These are phyloP conservation scores for Xenoacremonium recifei DNA, from an alignment of 2,329 filamentous ascomycete species.

Conservation along the genomic window DNA sequence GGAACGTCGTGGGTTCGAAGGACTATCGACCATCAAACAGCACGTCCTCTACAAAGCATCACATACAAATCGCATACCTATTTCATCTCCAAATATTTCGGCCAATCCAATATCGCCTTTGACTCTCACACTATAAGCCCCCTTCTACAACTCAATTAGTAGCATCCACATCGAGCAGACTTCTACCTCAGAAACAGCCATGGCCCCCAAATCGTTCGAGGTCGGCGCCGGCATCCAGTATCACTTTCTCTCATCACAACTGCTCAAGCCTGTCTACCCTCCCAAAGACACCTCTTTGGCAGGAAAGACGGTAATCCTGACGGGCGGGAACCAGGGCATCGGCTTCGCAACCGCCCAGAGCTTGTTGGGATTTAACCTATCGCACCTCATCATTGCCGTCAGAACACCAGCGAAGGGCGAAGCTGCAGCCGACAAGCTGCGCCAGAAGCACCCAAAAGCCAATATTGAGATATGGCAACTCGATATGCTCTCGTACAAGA, in stretches of 20 bases:
- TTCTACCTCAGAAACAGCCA: slow-evolving; percentile 1
- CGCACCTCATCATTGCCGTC: slow-evolving; percentile 46
- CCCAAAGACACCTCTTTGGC: slow-evolving; percentile 25
- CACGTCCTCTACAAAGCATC: too few relatives aligned
- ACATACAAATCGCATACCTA: too few relatives aligned
- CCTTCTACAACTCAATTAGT: too few relatives aligned
- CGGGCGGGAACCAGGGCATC: slow-evolving; percentile 48
- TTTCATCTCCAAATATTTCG: too few relatives aligned
- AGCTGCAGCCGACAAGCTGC: slow-evolving; percentile 26
- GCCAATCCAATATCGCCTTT: too few relatives aligned
- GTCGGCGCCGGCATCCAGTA: slow-evolving; percentile 8
- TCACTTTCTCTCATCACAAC: slow-evolving; percentile 27
- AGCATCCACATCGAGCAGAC: background rate
- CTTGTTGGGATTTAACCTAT: slow-evolving; percentile 37
- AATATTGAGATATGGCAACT: slow-evolving; percentile 47
- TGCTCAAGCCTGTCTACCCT: slow-evolving; percentile 20
- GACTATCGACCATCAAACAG: too few relatives aligned
- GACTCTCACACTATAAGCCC: too few relatives aligned
- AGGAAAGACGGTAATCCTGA: slow-evolving; percentile 44
- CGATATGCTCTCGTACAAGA: slow-evolving; percentile 47
- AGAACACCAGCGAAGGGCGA: slow-evolving; percentile 43
- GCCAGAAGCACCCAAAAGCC: slow-evolving; percentile 23
- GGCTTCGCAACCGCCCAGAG: slow-evolving; percentile 44
- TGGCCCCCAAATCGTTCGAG: slow-evolving; percentile 24
- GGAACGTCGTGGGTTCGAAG: too few relatives aligned